phyloP scores from a whole-genome alignment of 2,329 filamentous ascomycete species.

The Penicillium thymicola region DNA sequence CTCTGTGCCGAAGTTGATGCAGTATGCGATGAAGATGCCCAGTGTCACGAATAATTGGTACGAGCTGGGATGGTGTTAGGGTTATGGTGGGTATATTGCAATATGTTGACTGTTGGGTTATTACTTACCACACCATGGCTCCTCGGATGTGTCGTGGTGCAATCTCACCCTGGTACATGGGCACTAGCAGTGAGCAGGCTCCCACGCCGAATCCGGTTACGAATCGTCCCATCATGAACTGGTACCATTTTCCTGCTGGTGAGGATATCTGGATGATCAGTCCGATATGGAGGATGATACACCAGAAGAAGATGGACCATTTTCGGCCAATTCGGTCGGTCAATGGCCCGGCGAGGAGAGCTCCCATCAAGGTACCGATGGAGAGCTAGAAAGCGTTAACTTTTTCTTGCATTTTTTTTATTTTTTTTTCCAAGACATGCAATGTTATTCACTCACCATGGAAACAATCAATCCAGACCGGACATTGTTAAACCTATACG shows the following conservation, averaged over 20 bases:
- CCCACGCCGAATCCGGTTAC: constrained; percentile 47
- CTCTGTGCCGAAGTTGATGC: constrained; percentile 47
- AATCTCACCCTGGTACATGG: constrained; percentile 49
- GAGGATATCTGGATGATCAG: constrained; percentile 45
- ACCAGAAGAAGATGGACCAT: constrained; percentile 43
- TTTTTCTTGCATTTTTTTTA: background rate
- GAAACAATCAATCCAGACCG: constrained; percentile 44
- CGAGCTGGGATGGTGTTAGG: constrained; percentile 28
- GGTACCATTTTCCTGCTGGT: constrained; percentile 38
- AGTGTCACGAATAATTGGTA: constrained; percentile 50
- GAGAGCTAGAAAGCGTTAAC: constrained; percentile 28
- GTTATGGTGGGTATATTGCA: background rate
- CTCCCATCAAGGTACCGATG: constrained; percentile 44
- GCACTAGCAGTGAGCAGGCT: constrained; percentile 43
- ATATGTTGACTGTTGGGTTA: background rate
- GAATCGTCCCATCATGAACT: constrained; percentile 44
- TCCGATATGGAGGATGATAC: constrained; percentile 41
- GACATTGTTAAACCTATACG: constrained; percentile 40
- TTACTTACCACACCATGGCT: constrained; percentile 38
- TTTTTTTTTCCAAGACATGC: background rate
- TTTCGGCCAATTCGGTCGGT: constrained; percentile 44
- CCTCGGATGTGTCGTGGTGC: constrained; percentile 47
- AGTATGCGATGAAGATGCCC: constrained; percentile 47
- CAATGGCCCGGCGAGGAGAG: constrained; percentile 40
- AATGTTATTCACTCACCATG: constrained; percentile 22